Evolutionary conservation across 2,329 filamentous ascomycete genomes (phyloP).

Genomic region (Aspergillus latus): DNA sequence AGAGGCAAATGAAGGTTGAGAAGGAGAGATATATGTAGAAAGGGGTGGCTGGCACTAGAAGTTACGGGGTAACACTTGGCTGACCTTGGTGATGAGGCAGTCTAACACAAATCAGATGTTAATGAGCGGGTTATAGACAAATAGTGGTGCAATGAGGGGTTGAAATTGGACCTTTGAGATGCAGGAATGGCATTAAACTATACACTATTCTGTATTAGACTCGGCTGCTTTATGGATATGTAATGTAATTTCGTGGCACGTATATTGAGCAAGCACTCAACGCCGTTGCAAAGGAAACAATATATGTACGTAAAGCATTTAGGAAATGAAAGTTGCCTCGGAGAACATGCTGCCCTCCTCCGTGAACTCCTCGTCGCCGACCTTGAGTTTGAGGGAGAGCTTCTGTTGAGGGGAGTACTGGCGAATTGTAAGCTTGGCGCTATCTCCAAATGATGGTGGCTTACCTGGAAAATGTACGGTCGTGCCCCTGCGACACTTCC

Average conservation of each 20-base stretch:
- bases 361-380: constrained; percentile 73
- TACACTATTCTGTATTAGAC: constrained; percentile 18
- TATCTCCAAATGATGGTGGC: constrained; percentile 25
- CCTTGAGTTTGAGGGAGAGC: constrained; percentile 76
- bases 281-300: constrained; percentile 28
- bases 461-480: constrained; percentile 95
- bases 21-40: not conserved
- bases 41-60: not conserved
- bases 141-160: constrained; percentile 10
- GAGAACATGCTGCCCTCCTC: constrained; percentile 79
- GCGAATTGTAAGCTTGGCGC: constrained; percentile 19
- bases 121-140: not conserved
- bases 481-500: constrained; percentile 85
- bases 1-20: not conserved
- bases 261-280: constrained; percentile 32
- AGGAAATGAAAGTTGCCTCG: constrained; percentile 96
- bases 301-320: constrained; percentile 34
- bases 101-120: not conserved
- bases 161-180: constrained; percentile 22
- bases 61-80: not conserved
- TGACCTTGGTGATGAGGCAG: not conserved
- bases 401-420: constrained; percentile 69
- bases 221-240: constrained; percentile 19
- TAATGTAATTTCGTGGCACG: constrained; percentile 26
- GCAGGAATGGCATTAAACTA: constrained; percentile 2